Conservation (phyloP, 768 basidiomycete species). For the Mycena rosella region DNA sequence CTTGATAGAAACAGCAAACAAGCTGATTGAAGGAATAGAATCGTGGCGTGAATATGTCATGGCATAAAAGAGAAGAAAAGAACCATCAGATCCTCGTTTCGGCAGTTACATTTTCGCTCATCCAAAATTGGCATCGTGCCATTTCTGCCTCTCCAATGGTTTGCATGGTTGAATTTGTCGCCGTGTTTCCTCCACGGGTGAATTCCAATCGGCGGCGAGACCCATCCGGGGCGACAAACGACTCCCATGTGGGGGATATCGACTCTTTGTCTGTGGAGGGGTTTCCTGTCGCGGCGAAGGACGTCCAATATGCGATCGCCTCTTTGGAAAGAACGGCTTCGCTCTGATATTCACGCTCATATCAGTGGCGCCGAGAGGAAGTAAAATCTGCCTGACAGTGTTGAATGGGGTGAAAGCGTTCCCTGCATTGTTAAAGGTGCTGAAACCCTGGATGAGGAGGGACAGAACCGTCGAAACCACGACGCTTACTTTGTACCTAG, state of each 20-base stretch:
- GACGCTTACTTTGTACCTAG: slow-evolving; percentile 47
- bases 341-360: slow-evolving; percentile 46
- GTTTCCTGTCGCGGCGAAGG: slow-evolving; percentile 49
- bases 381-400: slow-evolving; percentile 39
- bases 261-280: slow-evolving; percentile 42
- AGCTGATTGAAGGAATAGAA: no score
- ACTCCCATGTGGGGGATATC: slow-evolving; percentile 44
- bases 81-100: slow-evolving; percentile 40
- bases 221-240: slow-evolving; percentile 32
- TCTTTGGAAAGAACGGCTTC: slow-evolving; percentile 53
- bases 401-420: slow-evolving; percentile 55
- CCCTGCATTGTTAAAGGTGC: slow-evolving; percentile 48
- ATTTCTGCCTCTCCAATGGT: slow-evolving; percentile 46
- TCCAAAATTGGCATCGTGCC: slow-evolving; percentile 57
- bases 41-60: neutral
- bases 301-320: slow-evolving; percentile 60
- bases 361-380: neutral
- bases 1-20: no score
- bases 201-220: slow-evolving; percentile 41
- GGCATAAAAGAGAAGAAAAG: neutral
- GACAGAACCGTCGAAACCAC: neutral
- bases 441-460: slow-evolving; percentile 3
- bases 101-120: slow-evolving; percentile 49
- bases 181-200: slow-evolving; percentile 42
- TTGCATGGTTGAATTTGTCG: slow-evolving; percentile 47